phyloP scores from a whole-genome alignment of 768 basidiomycete genomes.

The Cystobasidium onofrii region DNA sequence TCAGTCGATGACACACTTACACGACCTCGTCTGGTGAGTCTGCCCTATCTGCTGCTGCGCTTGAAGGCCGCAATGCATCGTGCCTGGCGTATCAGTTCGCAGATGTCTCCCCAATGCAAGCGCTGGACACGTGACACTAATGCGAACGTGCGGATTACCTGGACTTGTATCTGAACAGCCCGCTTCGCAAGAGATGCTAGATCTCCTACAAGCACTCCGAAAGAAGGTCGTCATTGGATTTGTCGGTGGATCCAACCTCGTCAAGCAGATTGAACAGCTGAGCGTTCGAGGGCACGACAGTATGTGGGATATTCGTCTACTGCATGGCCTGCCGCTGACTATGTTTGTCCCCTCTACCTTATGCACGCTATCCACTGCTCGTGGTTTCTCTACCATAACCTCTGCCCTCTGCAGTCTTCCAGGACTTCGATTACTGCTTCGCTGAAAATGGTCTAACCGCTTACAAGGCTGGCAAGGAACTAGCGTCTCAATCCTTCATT shows the following conservation, averaged over 20 bases:
- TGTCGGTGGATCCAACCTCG: constrained; percentile 84
- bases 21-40: constrained; percentile 44
- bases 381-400: not conserved
- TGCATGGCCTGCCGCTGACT: not conserved
- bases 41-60: not conserved
- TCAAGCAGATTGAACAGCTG: constrained; percentile 83
- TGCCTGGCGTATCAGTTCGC: not conserved
- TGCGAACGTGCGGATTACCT: not conserved
- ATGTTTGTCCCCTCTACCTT: too few species aligned
- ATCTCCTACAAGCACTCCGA: constrained; percentile 60
- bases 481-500: constrained; percentile 81
- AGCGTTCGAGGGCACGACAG: constrained; percentile 54
- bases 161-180: constrained; percentile 47
- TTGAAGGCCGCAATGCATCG: not conserved
- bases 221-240: constrained; percentile 74
- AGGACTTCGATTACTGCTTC: constrained; percentile 83
- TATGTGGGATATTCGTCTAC: constrained; percentile 40
- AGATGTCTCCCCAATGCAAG: not conserved
- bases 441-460: constrained; percentile 91
- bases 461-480: constrained; percentile 67
- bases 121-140: not conserved
- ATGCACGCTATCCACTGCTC: too few species aligned
- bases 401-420: constrained; percentile 52
- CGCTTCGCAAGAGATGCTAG: constrained; percentile 61
- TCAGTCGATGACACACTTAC: constrained; percentile 51